Percentiles rank a stretch among this genome's conserved stretches.
Evolutionary conservation across 495 filamentous ascomycete species (phyloP).

Genomic region (Endocarpon pusillum): DNA sequence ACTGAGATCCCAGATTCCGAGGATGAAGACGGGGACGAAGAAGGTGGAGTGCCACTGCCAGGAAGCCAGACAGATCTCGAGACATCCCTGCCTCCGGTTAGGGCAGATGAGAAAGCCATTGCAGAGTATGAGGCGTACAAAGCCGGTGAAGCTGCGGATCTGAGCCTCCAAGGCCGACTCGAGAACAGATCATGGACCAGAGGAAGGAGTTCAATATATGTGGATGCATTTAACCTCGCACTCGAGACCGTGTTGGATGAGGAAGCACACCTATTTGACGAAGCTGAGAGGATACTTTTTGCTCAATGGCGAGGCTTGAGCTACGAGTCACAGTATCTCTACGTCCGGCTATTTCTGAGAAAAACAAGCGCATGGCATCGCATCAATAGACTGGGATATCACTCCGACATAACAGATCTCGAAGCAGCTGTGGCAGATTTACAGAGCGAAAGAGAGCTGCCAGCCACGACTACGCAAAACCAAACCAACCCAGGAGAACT

Average conservation of each 20-base stretch:
- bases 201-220: constrained; percentile 77
- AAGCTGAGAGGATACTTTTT: constrained; percentile 65
- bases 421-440: constrained; percentile 44
- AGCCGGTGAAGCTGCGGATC: constrained; percentile 17
- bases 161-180: constrained; percentile 28
- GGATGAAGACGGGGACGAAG: constrained; percentile 21
- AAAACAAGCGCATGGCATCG: constrained; percentile 95
- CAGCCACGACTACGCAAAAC: constrained; percentile 15
- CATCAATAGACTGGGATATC: constrained; percentile 54
- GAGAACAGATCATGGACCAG: constrained; percentile 39
- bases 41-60: constrained; percentile 18
- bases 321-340: constrained; percentile 90
- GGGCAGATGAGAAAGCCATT: constrained; percentile 53
- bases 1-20: constrained; percentile 11
- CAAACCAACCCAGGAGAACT: constrained; percentile 29
- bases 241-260: constrained; percentile 81
- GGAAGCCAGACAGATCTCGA: constrained; percentile 53
- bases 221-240: constrained; percentile 91
- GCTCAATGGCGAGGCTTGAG: constrained; percentile 49
- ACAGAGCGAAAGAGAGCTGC: constrained; percentile 22
- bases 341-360: constrained; percentile 69
- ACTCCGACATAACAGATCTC: constrained; percentile 67
- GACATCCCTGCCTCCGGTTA: constrained; percentile 49
- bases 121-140: constrained; percentile 55
- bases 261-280: constrained; percentile 74